phyloP scores from a whole-genome alignment of 192 early-diverging fungal genomes.

The Backusella tarrabulga region DNA sequence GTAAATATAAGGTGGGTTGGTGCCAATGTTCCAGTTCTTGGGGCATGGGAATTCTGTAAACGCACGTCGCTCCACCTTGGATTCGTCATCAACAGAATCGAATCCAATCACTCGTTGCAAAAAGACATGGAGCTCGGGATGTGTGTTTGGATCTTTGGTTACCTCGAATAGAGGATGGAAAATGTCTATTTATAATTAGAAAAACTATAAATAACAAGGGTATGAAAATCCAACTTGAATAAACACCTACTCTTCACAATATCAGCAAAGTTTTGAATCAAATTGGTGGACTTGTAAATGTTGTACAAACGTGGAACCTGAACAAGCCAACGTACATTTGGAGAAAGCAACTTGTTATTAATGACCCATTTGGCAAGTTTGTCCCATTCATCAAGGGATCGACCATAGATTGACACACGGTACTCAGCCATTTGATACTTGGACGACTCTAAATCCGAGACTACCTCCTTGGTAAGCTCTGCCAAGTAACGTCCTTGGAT shows the following conservation, averaged over 20 bases:
- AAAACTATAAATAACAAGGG: background rate
- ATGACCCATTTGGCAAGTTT: slow-evolving; percentile 92
- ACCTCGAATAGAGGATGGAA: slow-evolving; percentile 93
- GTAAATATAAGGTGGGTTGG: slow-evolving; percentile 94
- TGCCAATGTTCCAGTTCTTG: slow-evolving; percentile 48
- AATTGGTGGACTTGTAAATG: slow-evolving; percentile 70
- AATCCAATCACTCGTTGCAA: slow-evolving; percentile 93
- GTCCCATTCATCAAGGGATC: slow-evolving; percentile 86
- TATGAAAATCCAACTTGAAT: background rate
- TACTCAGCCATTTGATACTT: slow-evolving; percentile 97
- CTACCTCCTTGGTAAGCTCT: slow-evolving; percentile 89
- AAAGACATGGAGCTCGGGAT: slow-evolving; percentile 92
- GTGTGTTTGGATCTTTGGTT: slow-evolving; percentile 75
- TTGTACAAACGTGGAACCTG: slow-evolving; percentile 92
- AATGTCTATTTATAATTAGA: slow-evolving; percentile 49
- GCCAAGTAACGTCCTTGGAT: slow-evolving; percentile 87
- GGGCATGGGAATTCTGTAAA: slow-evolving; percentile 81
- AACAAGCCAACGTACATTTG: slow-evolving; percentile 95
- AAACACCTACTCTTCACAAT: slow-evolving; percentile 62
- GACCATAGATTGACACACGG: slow-evolving; percentile 91
- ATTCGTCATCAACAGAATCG: slow-evolving; percentile 94
- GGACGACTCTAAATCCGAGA: slow-evolving; percentile 84
- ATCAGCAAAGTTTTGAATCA: slow-evolving; percentile 72
- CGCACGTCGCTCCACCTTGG: slow-evolving; percentile 79
- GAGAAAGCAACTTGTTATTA: slow-evolving; percentile 85